phyloP scores from a whole-genome alignment of 2,329 filamentous ascomycete species.

The Fusarium chlamydosporum region DNA sequence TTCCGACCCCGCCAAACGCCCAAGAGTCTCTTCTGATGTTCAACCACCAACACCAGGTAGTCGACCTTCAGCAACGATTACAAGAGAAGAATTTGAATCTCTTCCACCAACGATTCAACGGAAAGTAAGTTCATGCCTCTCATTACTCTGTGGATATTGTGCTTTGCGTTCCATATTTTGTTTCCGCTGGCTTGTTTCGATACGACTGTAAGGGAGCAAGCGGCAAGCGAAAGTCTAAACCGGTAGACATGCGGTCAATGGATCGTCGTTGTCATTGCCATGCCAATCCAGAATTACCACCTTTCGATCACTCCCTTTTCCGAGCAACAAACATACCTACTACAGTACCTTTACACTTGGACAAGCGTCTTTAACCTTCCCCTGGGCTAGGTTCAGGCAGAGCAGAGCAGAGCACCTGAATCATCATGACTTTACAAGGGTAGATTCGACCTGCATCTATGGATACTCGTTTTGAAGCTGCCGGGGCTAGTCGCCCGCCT shows the following conservation, averaged over 20 bases:
- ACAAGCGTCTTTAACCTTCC: slow-evolving; percentile 35
- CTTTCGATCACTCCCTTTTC: slow-evolving; percentile 9
- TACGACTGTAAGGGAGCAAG: slow-evolving; percentile 20
- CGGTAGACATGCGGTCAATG: slow-evolving; percentile 26
- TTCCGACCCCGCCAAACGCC: slow-evolving; percentile 40
- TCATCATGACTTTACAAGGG: slow-evolving; percentile 41
- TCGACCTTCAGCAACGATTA: slow-evolving; percentile 52
- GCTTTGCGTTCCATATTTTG: slow-evolving; percentile 15
- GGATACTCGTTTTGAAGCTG: slow-evolving; percentile 39
- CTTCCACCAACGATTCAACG: slow-evolving; percentile 68
- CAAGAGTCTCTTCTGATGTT: slow-evolving; percentile 48
- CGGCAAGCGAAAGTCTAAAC: slow-evolving; percentile 11
- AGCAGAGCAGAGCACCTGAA: slow-evolving; percentile 20
- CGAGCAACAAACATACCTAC: slow-evolving; percentile 5
- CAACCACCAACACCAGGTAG: slow-evolving; percentile 37
- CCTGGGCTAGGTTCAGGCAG: slow-evolving; percentile 25
- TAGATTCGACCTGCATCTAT: slow-evolving; percentile 33
- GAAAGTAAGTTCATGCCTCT: slow-evolving; percentile 64
- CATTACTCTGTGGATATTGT: slow-evolving; percentile 22
- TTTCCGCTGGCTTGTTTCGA: slow-evolving; percentile 19
- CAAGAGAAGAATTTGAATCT: slow-evolving; percentile 63
- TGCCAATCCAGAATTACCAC: slow-evolving; percentile 13
- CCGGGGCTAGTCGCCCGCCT: slow-evolving; percentile 49
- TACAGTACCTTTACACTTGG: slow-evolving; percentile 9
- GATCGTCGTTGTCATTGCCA: slow-evolving; percentile 13